Evolutionary conservation across 169 alveolate genomes (phyloP).

Genomic region (Cystoisospora suis): DNA sequence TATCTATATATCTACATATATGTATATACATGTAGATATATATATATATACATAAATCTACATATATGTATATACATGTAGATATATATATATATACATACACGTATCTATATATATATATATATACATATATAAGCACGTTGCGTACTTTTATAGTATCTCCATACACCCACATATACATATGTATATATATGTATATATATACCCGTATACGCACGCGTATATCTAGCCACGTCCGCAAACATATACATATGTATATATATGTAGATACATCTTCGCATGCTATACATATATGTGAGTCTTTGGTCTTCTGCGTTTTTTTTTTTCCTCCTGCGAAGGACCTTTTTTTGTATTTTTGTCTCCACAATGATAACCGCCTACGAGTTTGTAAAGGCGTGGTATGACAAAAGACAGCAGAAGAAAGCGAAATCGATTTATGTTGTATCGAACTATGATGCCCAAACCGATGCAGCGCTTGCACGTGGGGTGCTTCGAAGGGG

Average conservation of each 20-base stretch:
- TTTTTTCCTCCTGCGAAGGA: too few species aligned
- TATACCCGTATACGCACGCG: not conserved
- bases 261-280: not conserved
- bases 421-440: not conserved
- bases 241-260: not conserved
- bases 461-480: not conserved
- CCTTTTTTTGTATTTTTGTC: not conserved
- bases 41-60: too few species aligned
- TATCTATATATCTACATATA: not conserved
- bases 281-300: not conserved
- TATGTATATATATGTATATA: not conserved
- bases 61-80: not conserved
- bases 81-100: not conserved
- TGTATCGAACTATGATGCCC: not conserved
- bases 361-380: not conserved
- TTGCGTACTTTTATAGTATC: not conserved
- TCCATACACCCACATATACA: not conserved
- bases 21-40: not conserved
- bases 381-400: not conserved
- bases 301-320: too few species aligned
- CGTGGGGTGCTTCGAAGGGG: not conserved
- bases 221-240: not conserved
- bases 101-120: not conserved
- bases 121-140: not conserved
- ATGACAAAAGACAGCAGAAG: not conserved